Evolutionary conservation across 208 protist genomes (phyloP), one percentile per base, ranked within the genome.

Genomic region (Wallacemonas sp.): DNA sequence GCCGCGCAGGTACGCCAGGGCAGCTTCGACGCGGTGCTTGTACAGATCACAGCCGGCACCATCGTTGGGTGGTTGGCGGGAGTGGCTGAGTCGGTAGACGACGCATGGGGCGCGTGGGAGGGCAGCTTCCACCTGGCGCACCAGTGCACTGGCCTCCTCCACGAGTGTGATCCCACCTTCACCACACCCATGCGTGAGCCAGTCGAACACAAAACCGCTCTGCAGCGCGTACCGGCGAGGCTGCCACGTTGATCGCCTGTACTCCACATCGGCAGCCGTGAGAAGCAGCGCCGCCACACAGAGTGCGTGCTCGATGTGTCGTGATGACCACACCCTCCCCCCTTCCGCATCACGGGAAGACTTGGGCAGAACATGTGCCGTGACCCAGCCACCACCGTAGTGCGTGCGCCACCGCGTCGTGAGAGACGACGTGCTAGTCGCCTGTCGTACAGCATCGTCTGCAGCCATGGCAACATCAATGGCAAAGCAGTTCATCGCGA

Each of bases 401-500:
- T n/a, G n/a, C n/a, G n/a, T n/a, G n/a, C n/a, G n/a, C n/a, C n/a
- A n/a, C n/a, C n/a, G n/a, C n/a, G n/a, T n/a, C n/a, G n/a, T n/a
- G n/a, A n/a, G n/a, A n/a, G n/a, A n/a, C n/a, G n/a, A n/a, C n/a
- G n/a, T n/a, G n/a, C n/a, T n/a, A n/a, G n/a, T n/a, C n/a, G n/a
- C n/a, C n/a, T n/a, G n/a, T n/a, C n/a, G n/a, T n/a, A n/a, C n/a
- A n/a, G n/a, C n/a, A n/a, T n/a, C n/a, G n/a, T n/a, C n/a, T n/a
- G 48, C n/a, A 23, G 48, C 52, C 16, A 58, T 58, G 52, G 30
- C 30, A 2, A 58, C 3, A n/a, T 58, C 52, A 24, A 58, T 3
- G 0, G 52, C n/a, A 30, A 58, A 27, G 52, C 52, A 58, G 30
- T 34, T 29, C 52, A 58, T 5, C 19, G 52, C 52, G 2, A 58